A percentile compares a stretch with the other conserved stretches of the same genome.
Evolutionary conservation across 2,329 filamentous ascomycete genomes (phyloP).

Genomic region (Akanthomyces dipterigenus): DNA sequence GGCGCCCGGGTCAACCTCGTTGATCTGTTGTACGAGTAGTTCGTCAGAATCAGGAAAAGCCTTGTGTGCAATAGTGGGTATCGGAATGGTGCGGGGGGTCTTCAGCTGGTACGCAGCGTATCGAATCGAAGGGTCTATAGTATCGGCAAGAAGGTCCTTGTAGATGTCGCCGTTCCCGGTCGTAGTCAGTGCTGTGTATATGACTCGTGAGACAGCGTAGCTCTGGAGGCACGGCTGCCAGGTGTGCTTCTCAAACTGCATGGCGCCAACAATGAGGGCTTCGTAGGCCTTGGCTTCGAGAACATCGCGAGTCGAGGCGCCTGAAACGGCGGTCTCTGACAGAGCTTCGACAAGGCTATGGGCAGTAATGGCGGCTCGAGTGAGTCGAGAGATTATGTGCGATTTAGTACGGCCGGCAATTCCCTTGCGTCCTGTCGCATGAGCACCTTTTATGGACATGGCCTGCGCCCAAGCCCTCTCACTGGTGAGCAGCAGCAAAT

Average conservation of each 20-base stretch:
- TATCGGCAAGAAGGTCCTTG: slow-evolving; percentile 78
- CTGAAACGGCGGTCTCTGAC: slow-evolving; percentile 53
- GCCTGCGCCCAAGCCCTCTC: slow-evolving; percentile 94
- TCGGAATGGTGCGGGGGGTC: slow-evolving; percentile 75
- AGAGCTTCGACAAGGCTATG: slow-evolving; percentile 61
- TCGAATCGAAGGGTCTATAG: slow-evolving; percentile 86
- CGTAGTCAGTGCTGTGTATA: slow-evolving; percentile 70
- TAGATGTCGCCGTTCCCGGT: slow-evolving; percentile 62
- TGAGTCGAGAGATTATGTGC: slow-evolving; percentile 81
- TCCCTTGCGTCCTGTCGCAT: slow-evolving; percentile 71
- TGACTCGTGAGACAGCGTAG: slow-evolving; percentile 70
- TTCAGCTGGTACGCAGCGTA: slow-evolving; percentile 92
- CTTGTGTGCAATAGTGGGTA: slow-evolving; percentile 70
- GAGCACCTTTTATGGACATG: slow-evolving; percentile 84
- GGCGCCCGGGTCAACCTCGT: slow-evolving; percentile 56
- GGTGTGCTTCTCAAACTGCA: slow-evolving; percentile 77
- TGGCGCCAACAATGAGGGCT: slow-evolving; percentile 66
- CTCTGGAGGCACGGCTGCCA: slow-evolving; percentile 74
- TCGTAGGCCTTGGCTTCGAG: slow-evolving; percentile 84
- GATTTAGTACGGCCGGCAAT: slow-evolving; percentile 73
- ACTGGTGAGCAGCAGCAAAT: slow-evolving; percentile 75
- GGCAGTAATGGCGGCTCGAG: slow-evolving; percentile 69
- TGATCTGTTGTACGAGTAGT: slow-evolving; percentile 58
- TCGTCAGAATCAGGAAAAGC: slow-evolving; percentile 64
- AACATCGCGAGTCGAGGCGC: slow-evolving; percentile 62